A percentile compares a stretch with the other conserved stretches of the same genome.
These are phyloP conservation scores for Neovahlkampfia damariscottae DNA, from an alignment of 78 protist genomes.

Conservation along the genomic window DNA sequence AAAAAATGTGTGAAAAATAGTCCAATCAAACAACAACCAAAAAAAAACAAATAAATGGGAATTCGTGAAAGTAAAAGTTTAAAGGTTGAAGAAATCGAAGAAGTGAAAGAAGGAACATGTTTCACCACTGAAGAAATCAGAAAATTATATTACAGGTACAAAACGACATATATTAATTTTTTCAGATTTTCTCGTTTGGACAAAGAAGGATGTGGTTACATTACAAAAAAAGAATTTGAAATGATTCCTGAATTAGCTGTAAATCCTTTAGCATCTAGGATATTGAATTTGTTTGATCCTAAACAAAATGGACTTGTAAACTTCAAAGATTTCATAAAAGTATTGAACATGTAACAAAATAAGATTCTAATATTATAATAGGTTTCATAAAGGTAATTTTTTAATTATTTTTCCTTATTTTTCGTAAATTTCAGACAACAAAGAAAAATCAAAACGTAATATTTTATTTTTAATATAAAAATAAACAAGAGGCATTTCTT, in stretches of 20 bases:
- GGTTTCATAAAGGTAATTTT: too few species aligned
- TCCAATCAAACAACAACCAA: background rate
- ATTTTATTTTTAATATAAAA: too few species aligned
- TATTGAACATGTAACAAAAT: too few species aligned
- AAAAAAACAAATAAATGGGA: slow-evolving; percentile 8
- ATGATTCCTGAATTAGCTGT: slow-evolving; percentile 68
- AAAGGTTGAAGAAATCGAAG: slow-evolving; percentile 19
- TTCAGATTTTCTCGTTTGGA: slow-evolving; percentile 71
- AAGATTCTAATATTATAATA: too few species aligned
- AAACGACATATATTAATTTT: too few species aligned
- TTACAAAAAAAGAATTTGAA: slow-evolving; percentile 70
- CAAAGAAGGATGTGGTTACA: slow-evolving; percentile 64
- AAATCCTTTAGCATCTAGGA: slow-evolving; percentile 56
- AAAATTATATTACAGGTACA: slow-evolving; percentile 61
- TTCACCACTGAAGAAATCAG: slow-evolving; percentile 36
- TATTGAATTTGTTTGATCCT: slow-evolving; percentile 12
- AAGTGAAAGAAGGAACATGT: background rate
- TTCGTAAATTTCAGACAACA: too few species aligned
- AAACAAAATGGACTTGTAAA: slow-evolving; percentile 12
- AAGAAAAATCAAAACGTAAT: too few species aligned
- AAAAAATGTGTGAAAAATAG: background rate
- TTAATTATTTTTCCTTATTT: too few species aligned
- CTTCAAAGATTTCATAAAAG: too few species aligned
- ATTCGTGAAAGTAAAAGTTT: slow-evolving; percentile 7
- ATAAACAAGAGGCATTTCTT: slow-evolving; percentile 31